phyloP scores from a whole-genome alignment of 495 filamentous ascomycete species.

The Aspergillus asperescens region DNA sequence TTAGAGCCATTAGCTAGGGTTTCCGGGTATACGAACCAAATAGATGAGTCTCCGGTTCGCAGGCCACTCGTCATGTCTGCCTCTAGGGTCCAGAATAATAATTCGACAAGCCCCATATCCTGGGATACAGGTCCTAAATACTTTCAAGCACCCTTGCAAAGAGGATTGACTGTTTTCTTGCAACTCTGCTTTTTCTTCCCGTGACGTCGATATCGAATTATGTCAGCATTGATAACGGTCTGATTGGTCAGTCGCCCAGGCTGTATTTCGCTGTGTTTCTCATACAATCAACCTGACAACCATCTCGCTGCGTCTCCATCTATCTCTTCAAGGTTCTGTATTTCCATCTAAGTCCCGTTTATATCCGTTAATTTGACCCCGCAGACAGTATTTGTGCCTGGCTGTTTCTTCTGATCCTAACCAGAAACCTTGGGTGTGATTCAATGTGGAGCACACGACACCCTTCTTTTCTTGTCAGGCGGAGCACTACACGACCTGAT shows the following conservation, averaged over 20 bases:
- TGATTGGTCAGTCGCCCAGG: background rate
- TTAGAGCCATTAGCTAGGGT: background rate
- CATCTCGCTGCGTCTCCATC: background rate
- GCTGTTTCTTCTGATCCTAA: background rate
- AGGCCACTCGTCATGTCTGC: background rate
- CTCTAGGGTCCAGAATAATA: background rate
- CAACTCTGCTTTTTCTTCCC: conserved; percentile 4
- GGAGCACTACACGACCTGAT: background rate
- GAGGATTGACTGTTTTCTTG: too few species aligned
- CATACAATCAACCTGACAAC: too few species aligned
- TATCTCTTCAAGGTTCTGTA: background rate
- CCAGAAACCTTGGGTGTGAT: too few species aligned
- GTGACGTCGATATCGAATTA: conserved; percentile 8
- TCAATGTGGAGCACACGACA: background rate
- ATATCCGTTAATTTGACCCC: background rate
- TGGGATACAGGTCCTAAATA: background rate
- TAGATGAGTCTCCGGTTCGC: background rate
- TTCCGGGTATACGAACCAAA: background rate
- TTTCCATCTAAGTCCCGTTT: background rate
- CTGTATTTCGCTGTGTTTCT: background rate
- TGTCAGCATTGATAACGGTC: background rate
- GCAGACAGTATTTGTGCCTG: background rate
- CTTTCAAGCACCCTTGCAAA: too few species aligned
- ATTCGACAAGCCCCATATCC: background rate
- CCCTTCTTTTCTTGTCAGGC: too few species aligned